These are phyloP conservation scores for Sungouiozyma intestinalis DNA, from an alignment of 805 yeast genomes.

Conservation along the genomic window DNA sequence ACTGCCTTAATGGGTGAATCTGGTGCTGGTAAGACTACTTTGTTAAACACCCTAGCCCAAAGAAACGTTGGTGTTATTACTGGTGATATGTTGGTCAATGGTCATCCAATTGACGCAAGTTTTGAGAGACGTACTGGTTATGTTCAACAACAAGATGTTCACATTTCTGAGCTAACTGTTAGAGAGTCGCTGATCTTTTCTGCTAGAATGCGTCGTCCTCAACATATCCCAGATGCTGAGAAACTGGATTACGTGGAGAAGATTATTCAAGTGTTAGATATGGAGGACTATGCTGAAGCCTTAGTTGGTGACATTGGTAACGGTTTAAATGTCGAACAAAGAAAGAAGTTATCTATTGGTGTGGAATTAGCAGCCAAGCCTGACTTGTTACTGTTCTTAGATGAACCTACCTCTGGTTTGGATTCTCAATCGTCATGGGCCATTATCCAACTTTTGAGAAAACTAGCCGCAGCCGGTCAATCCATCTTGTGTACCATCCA, in stretches of 20 bases:
- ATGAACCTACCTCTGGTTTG: conserved; percentile 59
- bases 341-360: conserved; percentile 51
- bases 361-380: conserved; percentile 59
- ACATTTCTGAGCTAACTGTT: conserved; percentile 52
- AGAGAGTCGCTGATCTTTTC: conserved; percentile 57
- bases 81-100: conserved; percentile 52
- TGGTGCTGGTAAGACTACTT: conserved; percentile 70
- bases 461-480: conserved; percentile 51
- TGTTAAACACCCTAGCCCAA: conserved; percentile 54
- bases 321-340: conserved; percentile 51
- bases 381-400: conserved; percentile 43
- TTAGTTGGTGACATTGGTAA: conserved; percentile 59
- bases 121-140: conserved; percentile 53
- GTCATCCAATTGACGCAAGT: conserved; percentile 40
- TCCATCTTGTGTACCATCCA: conserved; percentile 63
- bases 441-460: conserved; percentile 45
- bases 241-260: conserved; percentile 55
- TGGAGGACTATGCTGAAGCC: conserved; percentile 56
- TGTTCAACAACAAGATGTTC: conserved; percentile 66
- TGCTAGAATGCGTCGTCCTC: conserved; percentile 55
- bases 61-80: conserved; percentile 58
- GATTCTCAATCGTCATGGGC: conserved; percentile 54
- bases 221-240: conserved; percentile 36
- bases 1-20: conserved; percentile 68
- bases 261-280: conserved; percentile 49